These are phyloP conservation scores for Rhodotorula sp. DNA, from an alignment of 1,284 basidiomycete genomes.

Conservation along the genomic window DNA sequence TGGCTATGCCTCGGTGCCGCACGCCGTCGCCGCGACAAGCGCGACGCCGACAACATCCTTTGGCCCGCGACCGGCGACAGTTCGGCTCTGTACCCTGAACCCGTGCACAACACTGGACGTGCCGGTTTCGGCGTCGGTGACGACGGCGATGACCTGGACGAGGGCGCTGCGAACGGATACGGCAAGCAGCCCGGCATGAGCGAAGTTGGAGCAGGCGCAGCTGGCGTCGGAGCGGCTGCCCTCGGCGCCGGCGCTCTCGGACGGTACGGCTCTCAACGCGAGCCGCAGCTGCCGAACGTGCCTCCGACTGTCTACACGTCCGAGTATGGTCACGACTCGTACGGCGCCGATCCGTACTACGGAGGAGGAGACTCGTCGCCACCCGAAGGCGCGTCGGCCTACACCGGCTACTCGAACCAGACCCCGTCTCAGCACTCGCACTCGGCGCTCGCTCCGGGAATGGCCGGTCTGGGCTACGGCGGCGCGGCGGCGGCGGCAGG, in stretches of 20 bases:
- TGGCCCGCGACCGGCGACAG: slow-evolving; percentile 43
- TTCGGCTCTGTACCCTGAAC: slow-evolving; percentile 44
- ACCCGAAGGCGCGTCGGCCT: slow-evolving; percentile 15
- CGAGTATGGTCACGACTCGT: background rate
- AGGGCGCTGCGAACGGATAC: background rate
- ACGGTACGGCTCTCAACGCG: slow-evolving; percentile 20
- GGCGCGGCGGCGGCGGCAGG: slow-evolving; percentile 1
- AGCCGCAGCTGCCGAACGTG: slow-evolving; percentile 32
- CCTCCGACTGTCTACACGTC: slow-evolving; percentile 38
- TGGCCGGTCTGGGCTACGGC: slow-evolving; percentile 27
- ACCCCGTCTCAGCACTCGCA: slow-evolving; percentile 30
- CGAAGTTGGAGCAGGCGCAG: slow-evolving; percentile 30
- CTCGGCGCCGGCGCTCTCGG: slow-evolving; percentile 4
- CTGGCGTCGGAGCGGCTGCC: slow-evolving; percentile 29
- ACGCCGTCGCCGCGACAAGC: slow-evolving; percentile 23
- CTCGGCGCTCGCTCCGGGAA: slow-evolving; percentile 23
- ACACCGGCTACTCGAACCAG: slow-evolving; percentile 22
- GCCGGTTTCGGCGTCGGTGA: slow-evolving; percentile 42
- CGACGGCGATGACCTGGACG: slow-evolving; percentile 37
- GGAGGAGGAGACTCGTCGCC: slow-evolving; percentile 11
- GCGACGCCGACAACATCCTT: slow-evolving; percentile 36
- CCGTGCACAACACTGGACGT: slow-evolving; percentile 38
- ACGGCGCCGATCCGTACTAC: slow-evolving; percentile 10
- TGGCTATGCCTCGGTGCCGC: slow-evolving; percentile 28
- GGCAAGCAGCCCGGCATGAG: slow-evolving; percentile 5